Percentiles rank a stretch among this genome's conserved stretches.
Evolutionary conservation across 768 basidiomycete species (phyloP).

Genomic region (Peribolospora kevripleyi): DNA sequence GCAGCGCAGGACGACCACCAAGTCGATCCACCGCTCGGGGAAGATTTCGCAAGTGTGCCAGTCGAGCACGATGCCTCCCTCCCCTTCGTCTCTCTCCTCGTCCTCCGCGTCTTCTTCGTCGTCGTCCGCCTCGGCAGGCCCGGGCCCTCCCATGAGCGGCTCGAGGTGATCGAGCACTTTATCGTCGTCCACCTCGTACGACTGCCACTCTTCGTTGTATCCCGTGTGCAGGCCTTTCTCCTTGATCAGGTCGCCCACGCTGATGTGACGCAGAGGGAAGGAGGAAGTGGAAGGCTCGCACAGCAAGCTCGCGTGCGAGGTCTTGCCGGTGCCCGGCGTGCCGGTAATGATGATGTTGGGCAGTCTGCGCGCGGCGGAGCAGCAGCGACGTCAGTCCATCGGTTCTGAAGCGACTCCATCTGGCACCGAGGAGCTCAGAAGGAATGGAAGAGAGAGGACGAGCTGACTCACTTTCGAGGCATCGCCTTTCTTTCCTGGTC

Average conservation of each 20-base stretch:
- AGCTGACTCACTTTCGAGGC: no score
- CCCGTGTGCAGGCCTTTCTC: slow-evolving; percentile 53
- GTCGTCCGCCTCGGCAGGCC: background rate
- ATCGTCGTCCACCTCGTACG: slow-evolving; percentile 84
- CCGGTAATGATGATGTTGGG: slow-evolving; percentile 64
- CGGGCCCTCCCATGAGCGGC: background rate
- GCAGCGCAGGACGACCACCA: slow-evolving; percentile 77
- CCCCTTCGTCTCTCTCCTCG: slow-evolving; percentile 24
- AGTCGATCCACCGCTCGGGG: slow-evolving; percentile 88
- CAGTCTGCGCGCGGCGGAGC: slow-evolving; percentile 14
- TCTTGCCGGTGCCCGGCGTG: slow-evolving; percentile 55
- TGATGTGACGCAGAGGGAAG: slow-evolving; percentile 40
- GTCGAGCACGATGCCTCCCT: slow-evolving; percentile 68
- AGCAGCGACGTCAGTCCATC: no score
- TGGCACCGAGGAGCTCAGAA: no score
- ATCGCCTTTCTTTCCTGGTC: no score
- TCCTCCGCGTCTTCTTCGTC: slow-evolving; percentile 26
- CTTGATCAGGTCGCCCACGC: slow-evolving; percentile 75
- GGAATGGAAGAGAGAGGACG: no score
- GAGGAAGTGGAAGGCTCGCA: slow-evolving; percentile 37
- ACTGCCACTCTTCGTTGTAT: slow-evolving; percentile 86
- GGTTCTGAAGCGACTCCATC: no score
- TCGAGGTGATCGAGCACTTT: slow-evolving; percentile 32
- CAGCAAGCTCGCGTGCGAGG: slow-evolving; percentile 72
- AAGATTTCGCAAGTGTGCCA: slow-evolving; percentile 88